phyloP scores from a whole-genome alignment of 169 alveolate genomes.

The Perkinsus olseni region DNA sequence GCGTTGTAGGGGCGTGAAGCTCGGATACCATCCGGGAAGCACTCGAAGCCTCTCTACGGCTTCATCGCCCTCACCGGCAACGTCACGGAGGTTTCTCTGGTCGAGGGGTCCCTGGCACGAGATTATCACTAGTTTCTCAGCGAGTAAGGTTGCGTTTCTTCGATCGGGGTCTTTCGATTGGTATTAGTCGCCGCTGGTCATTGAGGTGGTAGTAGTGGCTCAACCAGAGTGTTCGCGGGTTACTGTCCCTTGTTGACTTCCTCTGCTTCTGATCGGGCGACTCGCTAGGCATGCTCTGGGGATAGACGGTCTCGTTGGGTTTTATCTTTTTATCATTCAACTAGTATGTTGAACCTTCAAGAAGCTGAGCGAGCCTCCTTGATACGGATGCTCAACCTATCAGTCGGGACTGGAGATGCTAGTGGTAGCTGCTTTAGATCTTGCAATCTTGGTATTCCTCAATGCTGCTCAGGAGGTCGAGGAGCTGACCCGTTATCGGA shows the following conservation, averaged over 20 bases:
- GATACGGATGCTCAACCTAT: neutral
- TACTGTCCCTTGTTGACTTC: neutral
- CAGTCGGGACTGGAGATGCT: neutral
- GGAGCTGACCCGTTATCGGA: neutral
- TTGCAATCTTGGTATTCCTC: too few relatives aligned
- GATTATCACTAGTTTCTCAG: neutral
- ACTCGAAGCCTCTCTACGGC: neutral
- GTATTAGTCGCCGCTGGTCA: too few relatives aligned
- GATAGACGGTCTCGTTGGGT: too few relatives aligned
- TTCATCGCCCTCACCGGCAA: neutral
- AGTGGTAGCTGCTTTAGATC: too few relatives aligned
- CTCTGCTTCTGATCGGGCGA: too few relatives aligned
- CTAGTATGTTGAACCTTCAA: neutral
- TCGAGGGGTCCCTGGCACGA: neutral
- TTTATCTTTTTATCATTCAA: neutral
- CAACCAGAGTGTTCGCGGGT: neutral
- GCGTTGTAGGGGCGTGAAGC: neutral
- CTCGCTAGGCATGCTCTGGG: too few relatives aligned
- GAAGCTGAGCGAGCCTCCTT: neutral
- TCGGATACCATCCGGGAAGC: neutral
- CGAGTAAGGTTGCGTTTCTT: too few relatives aligned
- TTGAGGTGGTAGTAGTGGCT: too few relatives aligned
- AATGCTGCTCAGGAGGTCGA: neutral
- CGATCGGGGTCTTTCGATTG: too few relatives aligned
- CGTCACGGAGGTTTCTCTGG: neutral